These are phyloP conservation scores for Porphyridium purpureum DNA, from an alignment of 23 red algal genomes.

Conservation along the genomic window DNA sequence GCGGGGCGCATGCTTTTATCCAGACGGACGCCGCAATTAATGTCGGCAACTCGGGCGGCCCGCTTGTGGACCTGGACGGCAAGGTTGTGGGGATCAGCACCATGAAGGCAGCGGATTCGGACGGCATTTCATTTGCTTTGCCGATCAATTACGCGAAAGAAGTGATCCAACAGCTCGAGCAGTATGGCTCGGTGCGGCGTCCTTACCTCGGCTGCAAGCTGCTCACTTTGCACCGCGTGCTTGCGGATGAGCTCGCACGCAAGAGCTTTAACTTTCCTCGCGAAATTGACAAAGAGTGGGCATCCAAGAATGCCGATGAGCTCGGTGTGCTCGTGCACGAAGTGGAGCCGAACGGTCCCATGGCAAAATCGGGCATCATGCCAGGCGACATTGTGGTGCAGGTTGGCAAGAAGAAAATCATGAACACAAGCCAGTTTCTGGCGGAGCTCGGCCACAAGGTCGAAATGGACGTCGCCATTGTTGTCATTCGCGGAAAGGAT, in stretches of 20 bases:
- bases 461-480: too few relatives aligned
- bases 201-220: constrained; percentile 47
- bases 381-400: neutral
- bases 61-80: constrained; percentile 76
- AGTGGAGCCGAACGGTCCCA: neutral
- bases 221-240: neutral
- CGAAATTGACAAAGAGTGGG: neutral
- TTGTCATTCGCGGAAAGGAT: too few relatives aligned
- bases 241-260: neutral
- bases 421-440: too few relatives aligned
- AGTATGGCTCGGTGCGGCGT: constrained; percentile 55
- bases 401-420: neutral
- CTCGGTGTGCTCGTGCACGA: neutral
- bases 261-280: neutral
- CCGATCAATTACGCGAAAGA: constrained; percentile 82
- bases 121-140: constrained; percentile 81
- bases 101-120: constrained; percentile 66
- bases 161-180: constrained; percentile 54
- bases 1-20: constrained; percentile 59
- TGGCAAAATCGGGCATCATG: neutral
- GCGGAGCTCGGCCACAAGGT: too few relatives aligned
- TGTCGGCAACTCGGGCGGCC: constrained; percentile 77
- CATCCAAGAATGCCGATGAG: too few relatives aligned
- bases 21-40: constrained; percentile 92
- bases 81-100: constrained; percentile 81